A percentile compares a stretch with the other conserved stretches of the same genome.
Conservation (phyloP, 176 grass and related monocot species). For the Raddia guianensis region DNA sequence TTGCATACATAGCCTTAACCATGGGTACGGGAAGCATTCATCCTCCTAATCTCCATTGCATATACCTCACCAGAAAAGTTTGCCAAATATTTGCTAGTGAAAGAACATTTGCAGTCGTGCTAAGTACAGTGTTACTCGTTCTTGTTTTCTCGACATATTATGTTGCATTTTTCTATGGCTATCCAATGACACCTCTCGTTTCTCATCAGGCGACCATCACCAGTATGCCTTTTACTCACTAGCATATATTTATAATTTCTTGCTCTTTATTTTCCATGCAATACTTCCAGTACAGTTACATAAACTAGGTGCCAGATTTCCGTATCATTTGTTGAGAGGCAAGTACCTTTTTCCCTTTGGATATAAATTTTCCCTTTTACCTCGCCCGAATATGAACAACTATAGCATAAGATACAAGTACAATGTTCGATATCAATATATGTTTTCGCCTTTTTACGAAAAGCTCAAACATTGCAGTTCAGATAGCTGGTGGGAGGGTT, state of each 20-base stretch:
- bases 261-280: slow-evolving; percentile 5
- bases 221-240: slow-evolving; percentile 16
- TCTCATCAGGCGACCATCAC: neutral
- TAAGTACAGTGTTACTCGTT: neutral
- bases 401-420: neutral
- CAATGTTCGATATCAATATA: neutral
- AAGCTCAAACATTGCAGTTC: neutral
- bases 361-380: neutral
- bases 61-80: slow-evolving; percentile 3
- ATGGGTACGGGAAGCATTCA: slow-evolving; percentile 1
- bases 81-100: slow-evolving; percentile 2
- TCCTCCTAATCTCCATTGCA: slow-evolving; percentile 7
- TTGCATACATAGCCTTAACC: slow-evolving; percentile 7
- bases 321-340: neutral
- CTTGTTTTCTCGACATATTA: slow-evolving; percentile 6
- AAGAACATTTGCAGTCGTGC: slow-evolving; percentile 18
- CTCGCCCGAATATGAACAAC: neutral
- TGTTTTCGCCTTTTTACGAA: neutral
- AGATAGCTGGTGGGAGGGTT: neutral
- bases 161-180: neutral
- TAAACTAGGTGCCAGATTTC: slow-evolving; percentile 3
- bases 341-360: neutral
- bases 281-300: slow-evolving; percentile 2
- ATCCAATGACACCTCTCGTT: neutral
- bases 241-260: slow-evolving; percentile 1